Evolutionary conservation across 2,329 filamentous ascomycete genomes (phyloP).

Genomic region (Ophiognomonia clavigignenti-juglandacearum): DNA sequence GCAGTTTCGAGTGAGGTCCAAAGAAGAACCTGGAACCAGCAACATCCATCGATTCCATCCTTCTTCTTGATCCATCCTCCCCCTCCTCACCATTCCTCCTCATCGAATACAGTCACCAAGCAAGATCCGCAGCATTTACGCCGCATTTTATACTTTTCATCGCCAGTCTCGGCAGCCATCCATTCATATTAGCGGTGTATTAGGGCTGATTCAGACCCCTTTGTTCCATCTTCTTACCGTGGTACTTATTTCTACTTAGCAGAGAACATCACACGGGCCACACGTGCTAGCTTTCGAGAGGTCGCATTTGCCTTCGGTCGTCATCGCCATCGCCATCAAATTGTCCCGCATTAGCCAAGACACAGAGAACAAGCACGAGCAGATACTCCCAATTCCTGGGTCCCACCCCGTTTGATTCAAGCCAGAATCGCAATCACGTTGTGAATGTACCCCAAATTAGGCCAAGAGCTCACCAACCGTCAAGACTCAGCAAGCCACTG

Average conservation of each 20-base stretch:
- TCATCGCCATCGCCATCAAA: not conserved
- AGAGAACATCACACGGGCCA: too few relatives aligned
- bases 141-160: not conserved
- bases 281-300: too few relatives aligned
- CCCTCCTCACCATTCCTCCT: not conserved
- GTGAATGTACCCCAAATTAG: slow-evolving; percentile 1
- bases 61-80: not conserved
- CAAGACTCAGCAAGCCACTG: too few relatives aligned
- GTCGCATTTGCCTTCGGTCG: too few relatives aligned
- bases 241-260: not conserved
- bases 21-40: too few relatives aligned
- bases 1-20: too few relatives aligned
- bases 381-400: not conserved
- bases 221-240: not conserved
- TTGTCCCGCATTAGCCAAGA: slow-evolving; percentile 3
- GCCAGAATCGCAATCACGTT: slow-evolving; percentile 7
- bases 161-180: not conserved
- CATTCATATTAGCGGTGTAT: not conserved
- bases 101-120: too few relatives aligned
- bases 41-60: too few relatives aligned
- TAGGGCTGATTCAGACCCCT: not conserved
- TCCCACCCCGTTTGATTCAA: slow-evolving; percentile 9
- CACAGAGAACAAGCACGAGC: not conserved
- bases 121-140: not conserved
- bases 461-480: too few relatives aligned